Percentiles rank a stretch among this genome's conserved stretches.
Evolutionary conservation across 257 asterid genomes (phyloP).

Genomic region (Lantana camara): DNA sequence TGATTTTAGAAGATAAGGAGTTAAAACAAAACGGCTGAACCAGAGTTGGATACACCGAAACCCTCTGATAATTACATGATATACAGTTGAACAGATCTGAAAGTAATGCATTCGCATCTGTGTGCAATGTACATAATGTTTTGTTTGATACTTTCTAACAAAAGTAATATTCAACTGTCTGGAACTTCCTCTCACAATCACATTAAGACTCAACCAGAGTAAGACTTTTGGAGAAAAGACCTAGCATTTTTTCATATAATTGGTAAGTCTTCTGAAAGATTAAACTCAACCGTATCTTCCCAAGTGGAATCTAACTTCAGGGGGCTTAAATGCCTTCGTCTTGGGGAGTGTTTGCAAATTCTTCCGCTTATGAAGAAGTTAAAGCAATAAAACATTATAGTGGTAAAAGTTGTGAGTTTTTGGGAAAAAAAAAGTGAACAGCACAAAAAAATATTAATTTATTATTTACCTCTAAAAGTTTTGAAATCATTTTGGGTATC

Average conservation of each 20-base stretch:
- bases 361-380: too few relatives aligned
- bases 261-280: background rate
- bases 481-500: too few relatives aligned
- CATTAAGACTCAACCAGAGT: background rate
- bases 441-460: too few relatives aligned
- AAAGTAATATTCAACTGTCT: constrained; percentile 6
- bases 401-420: too few relatives aligned
- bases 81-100: constrained; percentile 1
- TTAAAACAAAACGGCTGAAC: constrained; percentile 13
- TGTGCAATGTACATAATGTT: background rate
- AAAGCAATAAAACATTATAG: too few relatives aligned
- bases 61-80: constrained; percentile 20
- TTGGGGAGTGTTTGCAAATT: background rate
- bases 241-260: background rate
- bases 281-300: background rate
- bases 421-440: too few relatives aligned
- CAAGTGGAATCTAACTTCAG: background rate
- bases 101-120: constrained; percentile 5
- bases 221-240: background rate
- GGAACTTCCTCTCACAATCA: background rate
- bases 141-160: background rate
- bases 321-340: background rate
- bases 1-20: constrained; percentile 22
- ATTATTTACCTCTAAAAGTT: too few relatives aligned
- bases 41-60: constrained; percentile 18